phyloP scores from a whole-genome alignment of 176 grass and related monocot species.

The Olyra latifolia region DNA sequence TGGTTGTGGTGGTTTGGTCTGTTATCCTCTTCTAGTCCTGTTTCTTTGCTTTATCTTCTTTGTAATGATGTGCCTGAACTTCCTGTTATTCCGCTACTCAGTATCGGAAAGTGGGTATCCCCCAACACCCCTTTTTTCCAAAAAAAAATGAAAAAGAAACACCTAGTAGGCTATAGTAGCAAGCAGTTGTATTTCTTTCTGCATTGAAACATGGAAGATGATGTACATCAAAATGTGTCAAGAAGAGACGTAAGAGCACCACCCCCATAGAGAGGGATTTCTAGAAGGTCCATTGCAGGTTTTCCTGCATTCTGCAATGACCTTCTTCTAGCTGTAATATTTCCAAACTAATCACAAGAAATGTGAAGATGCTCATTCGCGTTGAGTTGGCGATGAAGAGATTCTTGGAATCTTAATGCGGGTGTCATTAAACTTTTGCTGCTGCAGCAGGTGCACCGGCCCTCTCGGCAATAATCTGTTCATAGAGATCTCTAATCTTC shows the following conservation, averaged over 20 bases:
- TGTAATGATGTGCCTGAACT: no score
- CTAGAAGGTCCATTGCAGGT: conserved; percentile 33
- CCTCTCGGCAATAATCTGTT: conserved; percentile 70
- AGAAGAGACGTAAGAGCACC: conserved; percentile 32
- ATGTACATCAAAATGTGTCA: conserved; percentile 34
- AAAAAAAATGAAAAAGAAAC: not conserved
- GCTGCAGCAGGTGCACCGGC: conserved; percentile 39
- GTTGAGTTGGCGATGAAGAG: conserved; percentile 28
- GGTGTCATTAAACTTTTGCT: conserved; percentile 60
- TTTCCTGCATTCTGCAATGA: conserved; percentile 41
- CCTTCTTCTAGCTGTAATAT: conserved; percentile 45
- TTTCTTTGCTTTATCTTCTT: no score
- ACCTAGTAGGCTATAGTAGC: not conserved
- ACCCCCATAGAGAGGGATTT: conserved; percentile 12
- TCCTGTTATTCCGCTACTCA: no score
- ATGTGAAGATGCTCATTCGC: conserved; percentile 32
- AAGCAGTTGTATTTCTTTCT: conserved; percentile 34
- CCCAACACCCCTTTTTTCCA: no score
- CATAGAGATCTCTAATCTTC: conserved; percentile 90
- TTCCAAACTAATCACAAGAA: conserved; percentile 52
- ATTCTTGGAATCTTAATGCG: not conserved
- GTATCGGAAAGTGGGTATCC: no score
- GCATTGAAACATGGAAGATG: conserved; percentile 33
- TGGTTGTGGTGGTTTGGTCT: no score
- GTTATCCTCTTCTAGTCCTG: no score